Percentiles rank a stretch among this genome's conserved stretches.
Conservation (phyloP, 2,329 filamentous ascomycete species). For the Zymoseptoria pseudotritici region DNA sequence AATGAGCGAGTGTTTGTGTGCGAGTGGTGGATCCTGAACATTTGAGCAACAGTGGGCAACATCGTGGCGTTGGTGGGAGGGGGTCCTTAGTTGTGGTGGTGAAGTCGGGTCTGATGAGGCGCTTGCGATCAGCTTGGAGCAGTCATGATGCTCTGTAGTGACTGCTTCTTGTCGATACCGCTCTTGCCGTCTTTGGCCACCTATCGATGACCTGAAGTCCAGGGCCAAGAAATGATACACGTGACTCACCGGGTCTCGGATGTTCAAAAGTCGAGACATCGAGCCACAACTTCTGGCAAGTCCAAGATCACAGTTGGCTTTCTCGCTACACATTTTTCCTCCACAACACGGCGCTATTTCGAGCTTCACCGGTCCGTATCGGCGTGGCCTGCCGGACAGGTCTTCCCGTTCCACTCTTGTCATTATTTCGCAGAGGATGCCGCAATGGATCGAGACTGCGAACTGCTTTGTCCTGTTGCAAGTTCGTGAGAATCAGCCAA, state of each 20-base stretch:
- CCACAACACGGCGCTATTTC: background rate
- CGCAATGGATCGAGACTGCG: background rate
- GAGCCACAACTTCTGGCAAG: background rate
- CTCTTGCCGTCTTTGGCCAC: background rate
- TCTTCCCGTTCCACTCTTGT: background rate
- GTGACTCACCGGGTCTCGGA: background rate
- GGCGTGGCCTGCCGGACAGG: background rate
- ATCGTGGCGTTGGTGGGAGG: conserved; percentile 36
- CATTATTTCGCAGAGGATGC: background rate
- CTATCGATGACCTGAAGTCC: background rate
- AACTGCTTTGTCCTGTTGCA: background rate
- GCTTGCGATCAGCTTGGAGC: background rate
- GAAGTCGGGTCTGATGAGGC: background rate
- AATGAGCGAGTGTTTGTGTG: conserved; percentile 46
- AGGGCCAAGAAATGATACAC: background rate
- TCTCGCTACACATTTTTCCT: background rate
- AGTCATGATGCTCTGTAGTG: background rate
- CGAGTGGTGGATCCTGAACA: conserved; percentile 43
- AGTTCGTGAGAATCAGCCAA: too few species aligned
- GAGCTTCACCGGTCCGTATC: background rate
- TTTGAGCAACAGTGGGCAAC: conserved; percentile 41
- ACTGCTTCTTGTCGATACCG: background rate
- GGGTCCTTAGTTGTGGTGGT: background rate
- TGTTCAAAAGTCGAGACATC: background rate
- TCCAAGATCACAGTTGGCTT: background rate